A percentile compares a stretch with the other conserved stretches of the same genome.
phyloP scores from a whole-genome alignment of 208 protist genomes.

The Acanthamoeba rhysodes region DNA sequence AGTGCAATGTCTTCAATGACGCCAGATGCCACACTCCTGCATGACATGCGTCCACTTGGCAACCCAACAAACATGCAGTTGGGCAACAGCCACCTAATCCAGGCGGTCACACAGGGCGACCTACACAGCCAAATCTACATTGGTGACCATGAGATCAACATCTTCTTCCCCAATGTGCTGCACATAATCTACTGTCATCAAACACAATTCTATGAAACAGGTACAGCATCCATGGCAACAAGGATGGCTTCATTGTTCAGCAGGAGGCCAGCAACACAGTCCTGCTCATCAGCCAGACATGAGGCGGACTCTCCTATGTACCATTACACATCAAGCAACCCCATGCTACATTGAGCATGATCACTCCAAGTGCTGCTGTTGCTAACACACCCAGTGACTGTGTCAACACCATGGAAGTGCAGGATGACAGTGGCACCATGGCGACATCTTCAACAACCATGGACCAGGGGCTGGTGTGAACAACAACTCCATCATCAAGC shows the following conservation, averaged over 20 bases:
- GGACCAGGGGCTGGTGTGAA: too few relatives aligned
- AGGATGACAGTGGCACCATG: not conserved
- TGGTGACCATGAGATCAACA: not conserved
- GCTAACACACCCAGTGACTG: too few relatives aligned
- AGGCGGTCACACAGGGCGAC: not conserved
- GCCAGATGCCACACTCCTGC: not conserved
- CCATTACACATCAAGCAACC: not conserved
- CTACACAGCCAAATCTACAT: not conserved
- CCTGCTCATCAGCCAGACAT: not conserved
- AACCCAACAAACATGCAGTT: not conserved
- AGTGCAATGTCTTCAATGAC: not conserved
- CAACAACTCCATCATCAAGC: too few relatives aligned
- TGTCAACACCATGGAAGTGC: too few relatives aligned
- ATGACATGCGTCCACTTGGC: not conserved
- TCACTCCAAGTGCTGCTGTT: too few relatives aligned
- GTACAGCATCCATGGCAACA: not conserved
- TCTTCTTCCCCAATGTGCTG: constrained; percentile 3
- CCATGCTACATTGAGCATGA: too few relatives aligned
- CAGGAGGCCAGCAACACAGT: not conserved
- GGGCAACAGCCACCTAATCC: not conserved
- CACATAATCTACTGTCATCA: not conserved
- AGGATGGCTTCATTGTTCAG: not conserved
- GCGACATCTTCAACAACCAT: too few relatives aligned
- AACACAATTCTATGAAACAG: not conserved
- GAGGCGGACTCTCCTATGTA: not conserved